Evolutionary conservation across 306 rosid genomes (phyloP), one percentile per base, ranked within the genome.

Genomic region (Inga leiocalycina): DNA sequence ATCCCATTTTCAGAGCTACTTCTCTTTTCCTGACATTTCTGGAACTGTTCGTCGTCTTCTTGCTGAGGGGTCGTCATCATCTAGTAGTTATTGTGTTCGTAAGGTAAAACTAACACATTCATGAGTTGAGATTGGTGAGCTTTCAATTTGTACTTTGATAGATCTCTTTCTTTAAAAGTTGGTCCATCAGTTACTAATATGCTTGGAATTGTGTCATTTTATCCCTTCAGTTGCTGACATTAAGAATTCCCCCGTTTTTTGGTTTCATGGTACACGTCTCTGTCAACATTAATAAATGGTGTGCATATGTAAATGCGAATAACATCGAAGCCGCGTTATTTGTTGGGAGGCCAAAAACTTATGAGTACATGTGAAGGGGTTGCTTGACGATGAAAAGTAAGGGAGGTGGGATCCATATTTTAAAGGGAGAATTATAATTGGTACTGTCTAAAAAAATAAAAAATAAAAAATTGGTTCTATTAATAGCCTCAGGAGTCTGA

Each of bases 51-150:
- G 89, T 77, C 87, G 69, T 79, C 93, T 91, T 79, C 82, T 91
- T 32, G 74, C 81, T 19, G 86, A 84, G 34, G 66, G n/a, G 24
- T 2, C 67, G 20, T 2, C 67, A 56, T 49, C 57, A 46, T 27
- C 64, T 15, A 80, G 77, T n/a, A 90, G 82, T 12, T 85, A 86
- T 62, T 93, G 98, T 62, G 87, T 87, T 34, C 41, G 62, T 13
- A 90, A 93, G 97, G 97, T 93, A 87, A 87, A 54, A 6, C 52
- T 49, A 45, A 19, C 41, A 17, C 59, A 22, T n/a, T 71, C 54
- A 11, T 71, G 3, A 11, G 75, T 71, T 71, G 35, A 71, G 35
- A 39, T 71, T 44, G 75, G 35, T 71, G 54, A 27, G 59, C 14
- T 72, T 71, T 71, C 75, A 71, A 43, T 71, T 71, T 44, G n/a